Conservation (phyloP, 2,329 filamentous ascomycete species). For the Orbilia oligospora region DNA sequence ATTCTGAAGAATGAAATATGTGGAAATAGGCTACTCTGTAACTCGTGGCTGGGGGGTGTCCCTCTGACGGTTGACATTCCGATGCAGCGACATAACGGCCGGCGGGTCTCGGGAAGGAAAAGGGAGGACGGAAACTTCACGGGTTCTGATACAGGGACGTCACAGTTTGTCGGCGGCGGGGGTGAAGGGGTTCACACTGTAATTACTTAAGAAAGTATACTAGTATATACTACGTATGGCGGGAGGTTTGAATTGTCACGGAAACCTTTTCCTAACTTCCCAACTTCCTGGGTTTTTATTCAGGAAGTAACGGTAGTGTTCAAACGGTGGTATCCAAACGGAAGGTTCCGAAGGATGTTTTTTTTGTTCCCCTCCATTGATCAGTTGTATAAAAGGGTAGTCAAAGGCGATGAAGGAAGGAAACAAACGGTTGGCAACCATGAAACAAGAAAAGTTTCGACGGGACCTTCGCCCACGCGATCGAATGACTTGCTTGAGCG, state of each 20-base stretch:
- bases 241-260: conserved; percentile 25
- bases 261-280: conserved; percentile 7
- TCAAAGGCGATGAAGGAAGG: conserved; percentile 36
- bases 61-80: conserved; percentile 30
- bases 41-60: conserved; percentile 20
- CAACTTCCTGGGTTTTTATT: background rate
- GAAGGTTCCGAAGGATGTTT: conserved; percentile 2
- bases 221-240: background rate
- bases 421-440: background rate
- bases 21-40: conserved; percentile 26
- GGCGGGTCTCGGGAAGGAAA: conserved; percentile 29
- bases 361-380: background rate
- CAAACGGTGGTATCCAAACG: background rate
- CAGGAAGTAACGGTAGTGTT: conserved; percentile 7
- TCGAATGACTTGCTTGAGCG: conserved; percentile 32
- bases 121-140: conserved; percentile 37
- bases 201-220: background rate
- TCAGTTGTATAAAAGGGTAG: conserved; percentile 27
- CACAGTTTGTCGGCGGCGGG: conserved; percentile 19
- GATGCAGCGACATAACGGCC: conserved; percentile 34
- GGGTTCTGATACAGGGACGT: conserved; percentile 23
- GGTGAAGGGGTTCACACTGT: background rate
- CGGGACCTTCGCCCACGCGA: conserved; percentile 9
- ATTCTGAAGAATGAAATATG: conserved; percentile 1
- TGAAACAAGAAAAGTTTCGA: conserved; percentile 44